A percentile compares a stretch with the other conserved stretches of the same genome.
Evolutionary conservation across 176 grass and related monocot genomes (phyloP).

Genomic region (Metroxylon sagu): DNA sequence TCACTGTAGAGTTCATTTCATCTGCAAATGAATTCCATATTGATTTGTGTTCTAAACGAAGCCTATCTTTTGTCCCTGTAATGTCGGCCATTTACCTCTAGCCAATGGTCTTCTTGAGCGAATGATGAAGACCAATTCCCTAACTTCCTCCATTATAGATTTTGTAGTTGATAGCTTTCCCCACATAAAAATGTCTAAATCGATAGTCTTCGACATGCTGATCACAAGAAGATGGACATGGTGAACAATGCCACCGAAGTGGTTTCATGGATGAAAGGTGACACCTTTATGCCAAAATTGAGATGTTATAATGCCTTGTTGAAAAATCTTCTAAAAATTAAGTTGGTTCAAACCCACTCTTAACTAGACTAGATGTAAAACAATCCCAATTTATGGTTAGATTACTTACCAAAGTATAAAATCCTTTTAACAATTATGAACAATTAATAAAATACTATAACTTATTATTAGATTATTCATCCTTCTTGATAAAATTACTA

Average conservation of each 20-base stretch:
- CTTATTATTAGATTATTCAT: no score
- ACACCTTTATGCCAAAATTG: slow-evolving; percentile 31
- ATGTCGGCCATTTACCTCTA: slow-evolving; percentile 12
- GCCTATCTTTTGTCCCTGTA: slow-evolving; percentile 18
- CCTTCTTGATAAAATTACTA: no score
- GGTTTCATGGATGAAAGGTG: slow-evolving; percentile 38
- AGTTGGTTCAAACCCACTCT: background rate
- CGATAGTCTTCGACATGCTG: slow-evolving; percentile 39
- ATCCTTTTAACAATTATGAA: no score
- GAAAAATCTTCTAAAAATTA: slow-evolving; percentile 47
- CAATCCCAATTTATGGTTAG: no score
- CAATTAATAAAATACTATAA: no score
- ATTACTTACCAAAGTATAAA: no score
- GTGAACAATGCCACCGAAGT: slow-evolving; percentile 26
- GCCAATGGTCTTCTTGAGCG: slow-evolving; percentile 39
- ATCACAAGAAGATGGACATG: slow-evolving; percentile 48
- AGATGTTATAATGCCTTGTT: slow-evolving; percentile 59
- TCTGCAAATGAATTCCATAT: no score
- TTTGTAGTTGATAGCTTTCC: slow-evolving; percentile 23
- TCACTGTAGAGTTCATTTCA: no score
- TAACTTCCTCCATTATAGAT: slow-evolving; percentile 18
- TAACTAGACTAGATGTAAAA: no score
- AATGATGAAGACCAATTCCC: slow-evolving; percentile 38
- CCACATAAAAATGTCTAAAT: slow-evolving; percentile 1
- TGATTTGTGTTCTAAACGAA: no score